Evolutionary conservation across 2,329 filamentous ascomycete genomes (phyloP).

Genomic region (Aspergillus sp.): DNA sequence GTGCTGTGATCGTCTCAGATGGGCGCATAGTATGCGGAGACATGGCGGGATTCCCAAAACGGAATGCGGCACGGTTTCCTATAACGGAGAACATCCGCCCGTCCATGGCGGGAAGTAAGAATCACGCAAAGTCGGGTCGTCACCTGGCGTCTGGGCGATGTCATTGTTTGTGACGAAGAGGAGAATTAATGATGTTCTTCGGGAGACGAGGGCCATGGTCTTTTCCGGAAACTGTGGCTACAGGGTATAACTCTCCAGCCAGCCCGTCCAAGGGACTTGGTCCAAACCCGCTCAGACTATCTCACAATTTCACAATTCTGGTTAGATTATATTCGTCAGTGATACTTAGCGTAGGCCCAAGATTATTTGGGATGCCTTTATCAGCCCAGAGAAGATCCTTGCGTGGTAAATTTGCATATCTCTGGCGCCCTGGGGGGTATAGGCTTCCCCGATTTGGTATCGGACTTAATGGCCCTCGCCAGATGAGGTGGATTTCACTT

Average conservation of each 20-base stretch:
- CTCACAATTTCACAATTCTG: background rate
- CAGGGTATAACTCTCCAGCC: too few relatives aligned
- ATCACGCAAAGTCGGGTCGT: background rate
- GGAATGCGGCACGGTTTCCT: constrained; percentile 16
- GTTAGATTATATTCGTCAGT: background rate
- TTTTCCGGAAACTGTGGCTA: too few relatives aligned
- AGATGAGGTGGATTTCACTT: background rate
- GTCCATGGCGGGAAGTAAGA: background rate
- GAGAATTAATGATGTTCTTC: too few relatives aligned
- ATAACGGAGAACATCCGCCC: constrained; percentile 7
- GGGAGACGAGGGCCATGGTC: too few relatives aligned
- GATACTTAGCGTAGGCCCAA: too few relatives aligned
- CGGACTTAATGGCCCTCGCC: background rate
- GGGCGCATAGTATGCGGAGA: constrained; percentile 9
- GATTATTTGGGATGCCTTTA: background rate
- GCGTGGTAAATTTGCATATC: too few relatives aligned
- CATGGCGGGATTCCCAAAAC: constrained; percentile 4
- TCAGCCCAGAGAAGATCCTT: background rate
- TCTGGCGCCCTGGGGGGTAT: background rate
- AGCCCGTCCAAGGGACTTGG: too few relatives aligned
- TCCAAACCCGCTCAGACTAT: background rate
- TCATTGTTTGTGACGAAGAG: too few relatives aligned
- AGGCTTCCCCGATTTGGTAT: background rate
- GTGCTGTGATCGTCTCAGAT: background rate
- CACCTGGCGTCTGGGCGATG: background rate